Evolutionary conservation across 129 eudicot species (phyloP).

Genomic region (Flaveria linearis): DNA sequence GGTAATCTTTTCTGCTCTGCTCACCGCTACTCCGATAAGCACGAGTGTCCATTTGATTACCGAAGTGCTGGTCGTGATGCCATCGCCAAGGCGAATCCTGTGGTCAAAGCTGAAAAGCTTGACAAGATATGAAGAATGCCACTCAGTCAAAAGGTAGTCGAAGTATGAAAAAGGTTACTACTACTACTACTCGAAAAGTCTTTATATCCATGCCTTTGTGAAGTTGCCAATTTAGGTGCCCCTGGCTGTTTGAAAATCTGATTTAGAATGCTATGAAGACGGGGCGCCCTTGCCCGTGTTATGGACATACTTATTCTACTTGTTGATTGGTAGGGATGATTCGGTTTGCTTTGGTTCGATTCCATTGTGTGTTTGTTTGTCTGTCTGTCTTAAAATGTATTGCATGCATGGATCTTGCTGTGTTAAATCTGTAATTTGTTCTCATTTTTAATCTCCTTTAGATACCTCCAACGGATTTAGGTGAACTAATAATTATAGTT

Average conservation of each 20-base stretch:
- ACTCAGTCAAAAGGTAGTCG: conserved; percentile 12
- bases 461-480: background rate
- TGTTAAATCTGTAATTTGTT: conserved; percentile 36
- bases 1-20: conserved; percentile 64
- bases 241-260: conserved; percentile 29
- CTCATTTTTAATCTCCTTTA: conserved; percentile 22
- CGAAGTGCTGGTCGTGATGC: conserved; percentile 66
- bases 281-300: conserved; percentile 34
- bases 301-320: conserved; percentile 40
- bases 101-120: conserved; percentile 73
- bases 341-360: conserved; percentile 38
- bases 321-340: conserved; percentile 39
- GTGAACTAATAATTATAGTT: background rate
- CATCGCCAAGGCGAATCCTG: conserved; percentile 68
- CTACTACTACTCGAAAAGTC: conserved; percentile 30
- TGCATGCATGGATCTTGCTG: conserved; percentile 37
- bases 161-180: conserved; percentile 30
- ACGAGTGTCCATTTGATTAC: conserved; percentile 69
- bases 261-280: conserved; percentile 26
- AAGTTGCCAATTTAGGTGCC: conserved; percentile 41
- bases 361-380: conserved; percentile 32
- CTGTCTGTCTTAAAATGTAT: background rate
- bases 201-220: conserved; percentile 30
- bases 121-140: conserved; percentile 53
- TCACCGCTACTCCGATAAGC: conserved; percentile 81